A percentile compares a stretch with the other conserved stretches of the same genome.
These are phyloP conservation scores for Puccinia novopanici DNA, from an alignment of 1,284 basidiomycete species.

Conservation along the genomic window DNA sequence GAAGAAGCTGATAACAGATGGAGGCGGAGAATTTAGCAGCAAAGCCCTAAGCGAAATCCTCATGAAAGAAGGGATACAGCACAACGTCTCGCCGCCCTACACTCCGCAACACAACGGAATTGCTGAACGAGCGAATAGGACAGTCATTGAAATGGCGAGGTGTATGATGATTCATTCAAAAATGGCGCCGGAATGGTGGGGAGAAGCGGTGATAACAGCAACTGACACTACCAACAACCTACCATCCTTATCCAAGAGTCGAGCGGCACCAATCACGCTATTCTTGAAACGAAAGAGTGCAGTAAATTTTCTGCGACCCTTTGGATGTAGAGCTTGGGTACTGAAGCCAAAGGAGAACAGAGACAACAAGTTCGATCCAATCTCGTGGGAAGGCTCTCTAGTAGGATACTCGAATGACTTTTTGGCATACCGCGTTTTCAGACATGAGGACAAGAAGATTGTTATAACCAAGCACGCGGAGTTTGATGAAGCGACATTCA, in stretches of 20 bases:
- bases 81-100: constrained; percentile 15
- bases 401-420: not conserved
- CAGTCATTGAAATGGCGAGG: not conserved
- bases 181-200: not conserved
- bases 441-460: not conserved
- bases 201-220: not conserved
- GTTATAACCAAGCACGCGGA: too few relatives aligned
- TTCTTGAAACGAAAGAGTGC: not conserved
- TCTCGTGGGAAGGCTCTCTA: not conserved
- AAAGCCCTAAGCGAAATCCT: not conserved
- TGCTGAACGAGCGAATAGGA: constrained; percentile 9
- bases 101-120: constrained; percentile 9
- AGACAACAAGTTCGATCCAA: not conserved
- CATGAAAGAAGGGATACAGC: not conserved
- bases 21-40: constrained; percentile 16
- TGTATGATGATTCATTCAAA: not conserved
- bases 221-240: not conserved
- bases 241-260: not conserved
- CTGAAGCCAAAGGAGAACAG: not conserved
- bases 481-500: too few relatives aligned
- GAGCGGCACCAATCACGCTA: not conserved
- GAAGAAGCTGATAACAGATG: constrained; percentile 11
- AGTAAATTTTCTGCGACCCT: not conserved
- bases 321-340: not conserved
- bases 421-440: not conserved